Evolutionary conservation across 1,284 basidiomycete genomes (phyloP), one percentile per base, ranked within the genome.

Genomic region (Heterobasidion parviporum): DNA sequence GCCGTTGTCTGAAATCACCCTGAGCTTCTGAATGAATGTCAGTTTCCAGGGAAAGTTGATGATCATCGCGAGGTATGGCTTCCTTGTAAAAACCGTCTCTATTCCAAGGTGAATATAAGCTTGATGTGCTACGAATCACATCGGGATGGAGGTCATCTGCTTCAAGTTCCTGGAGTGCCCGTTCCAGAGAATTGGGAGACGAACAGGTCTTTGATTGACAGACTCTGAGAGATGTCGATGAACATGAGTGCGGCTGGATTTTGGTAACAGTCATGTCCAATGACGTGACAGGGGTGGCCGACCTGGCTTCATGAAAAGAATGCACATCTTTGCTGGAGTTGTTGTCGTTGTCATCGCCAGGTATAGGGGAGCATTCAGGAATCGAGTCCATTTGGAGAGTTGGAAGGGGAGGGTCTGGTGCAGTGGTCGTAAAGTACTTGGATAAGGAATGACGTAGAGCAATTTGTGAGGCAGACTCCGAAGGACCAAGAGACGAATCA

Each of bases 401-500:
- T 5, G 26, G 6, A 26, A 6, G 26, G 8, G 14, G 33, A 16
- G n/a, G 15, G 35, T 16, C 50, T 35, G 50, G 8, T 15, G 32
- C 3, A 12, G 50, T 15, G 7, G n/a, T 38, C 35, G 34, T 8
- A 20, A 51, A 51, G 18, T 51, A 51, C 35, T 51, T 51, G 34
- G 50, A 51, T 35, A 44, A 20, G 18, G 52, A 12, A 7, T 38
- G 43, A n/a, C 38, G 59, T 53, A 57, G 56, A 38, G 57, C 55
- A 52, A 65, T 53, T 60, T 79, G 80, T 52, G 79, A 82, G 36
- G 74, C 79, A 35, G 80, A 81, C 55, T 82, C 73, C 34, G 77
- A 82, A 18, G 81, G 81, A 35, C 71, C 70, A 12, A 83, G 63
- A 43, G 79, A 79, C 6, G 72, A 63, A 50, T 54, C 56, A n/a